Base-by-base conservation (phyloP, 2,329 filamentous ascomycete species). In the Aspergillus sp. region DNA sequence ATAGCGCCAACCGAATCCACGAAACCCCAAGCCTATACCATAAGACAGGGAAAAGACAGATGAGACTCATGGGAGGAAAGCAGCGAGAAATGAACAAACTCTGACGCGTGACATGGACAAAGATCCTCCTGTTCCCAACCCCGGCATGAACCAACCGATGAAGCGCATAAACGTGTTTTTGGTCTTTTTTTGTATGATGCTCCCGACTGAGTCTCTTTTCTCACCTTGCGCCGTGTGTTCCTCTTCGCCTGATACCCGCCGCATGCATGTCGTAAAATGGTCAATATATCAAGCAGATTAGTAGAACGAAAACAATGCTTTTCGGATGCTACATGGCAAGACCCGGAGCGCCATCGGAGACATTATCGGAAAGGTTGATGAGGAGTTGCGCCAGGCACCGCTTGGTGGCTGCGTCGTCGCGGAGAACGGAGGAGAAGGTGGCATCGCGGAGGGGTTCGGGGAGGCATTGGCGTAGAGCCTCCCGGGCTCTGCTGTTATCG, bases 361-460 rank as follows among this genome's bases (percentile, higher is more conserved):
- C 81, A 45, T 84, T 89, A 61, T 96, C 91, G 7, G 86, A 93
- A 34, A 98, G 75, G 56, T 96, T 96, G 65, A 96, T 93, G 39
- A 96, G 72, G 6, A 98, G 78, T 63, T 96, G 91, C n/a, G 88
- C 85, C 20, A 98, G 79, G 60, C 91, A 98, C 37, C 91, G 81
- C 69, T 98, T 98, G 1, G 91, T 98, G 1, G 91, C 91, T 10
- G 91, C 91, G 55, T 98, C 91, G 53, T 98, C 91, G 37, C 91
- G 83, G 20, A 98, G 78, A 27, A 98, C 91, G 0, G 88, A 89
- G 6, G 86, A 93, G 60, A 98, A 98, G 2, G 91, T 98, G 5
- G 89, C 88, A 58, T 98, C 91, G 29, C 91, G 82, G n/a, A 98
- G 78, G n/a, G 91, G 91, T 53, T 98, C 91, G 0, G 91, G 91